Percentiles rank a stretch among this genome's conserved stretches.
phyloP scores from a whole-genome alignment of 2,329 filamentous ascomycete species.

The Aureobasidium zeae region DNA sequence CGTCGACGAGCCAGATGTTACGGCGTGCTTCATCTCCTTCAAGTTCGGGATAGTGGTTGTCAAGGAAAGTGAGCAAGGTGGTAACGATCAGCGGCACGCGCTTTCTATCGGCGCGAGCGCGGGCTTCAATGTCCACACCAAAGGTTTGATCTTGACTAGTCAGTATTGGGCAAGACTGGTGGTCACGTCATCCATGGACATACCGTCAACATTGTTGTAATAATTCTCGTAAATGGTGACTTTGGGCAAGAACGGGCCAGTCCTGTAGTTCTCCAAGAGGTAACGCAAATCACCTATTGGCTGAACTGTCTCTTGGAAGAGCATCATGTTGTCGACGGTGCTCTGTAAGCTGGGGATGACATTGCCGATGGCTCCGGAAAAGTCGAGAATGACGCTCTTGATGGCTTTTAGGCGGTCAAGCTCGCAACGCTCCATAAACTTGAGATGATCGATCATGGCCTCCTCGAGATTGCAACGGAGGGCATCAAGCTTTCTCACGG shows the following conservation, averaged over 20 bases:
- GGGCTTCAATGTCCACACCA: slow-evolving; percentile 92
- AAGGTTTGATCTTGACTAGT: slow-evolving; percentile 72
- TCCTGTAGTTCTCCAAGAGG: slow-evolving; percentile 92
- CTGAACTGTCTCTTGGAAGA: slow-evolving; percentile 98
- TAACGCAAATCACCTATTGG: slow-evolving; percentile 83
- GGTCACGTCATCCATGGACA: slow-evolving; percentile 13
- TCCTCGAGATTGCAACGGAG: slow-evolving; percentile 93
- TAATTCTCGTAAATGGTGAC: slow-evolving; percentile 97
- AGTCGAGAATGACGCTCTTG: slow-evolving; percentile 95
- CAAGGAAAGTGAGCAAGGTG: slow-evolving; percentile 85
- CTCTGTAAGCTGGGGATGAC: slow-evolving; percentile 94
- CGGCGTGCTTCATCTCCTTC: slow-evolving; percentile 91
- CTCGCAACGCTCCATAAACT: slow-evolving; percentile 95
- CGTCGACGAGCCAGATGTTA: slow-evolving; percentile 89
- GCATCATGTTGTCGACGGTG: slow-evolving; percentile 95
- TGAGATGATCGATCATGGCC: slow-evolving; percentile 82
- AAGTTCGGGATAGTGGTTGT: slow-evolving; percentile 93
- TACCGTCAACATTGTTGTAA: slow-evolving; percentile 86
- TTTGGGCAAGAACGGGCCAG: slow-evolving; percentile 80
- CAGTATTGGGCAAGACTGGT: neutral
- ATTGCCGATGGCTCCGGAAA: slow-evolving; percentile 94
- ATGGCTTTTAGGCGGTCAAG: slow-evolving; percentile 93
- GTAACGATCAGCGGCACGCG: slow-evolving; percentile 89
- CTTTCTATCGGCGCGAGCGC: slow-evolving; percentile 88
- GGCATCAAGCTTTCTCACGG: slow-evolving; percentile 77